Percentiles rank a stretch among this genome's conserved stretches.
These are phyloP conservation scores for Cryptococcus maquisensis DNA, from an alignment of 1,284 basidiomycete genomes.

Conservation along the genomic window DNA sequence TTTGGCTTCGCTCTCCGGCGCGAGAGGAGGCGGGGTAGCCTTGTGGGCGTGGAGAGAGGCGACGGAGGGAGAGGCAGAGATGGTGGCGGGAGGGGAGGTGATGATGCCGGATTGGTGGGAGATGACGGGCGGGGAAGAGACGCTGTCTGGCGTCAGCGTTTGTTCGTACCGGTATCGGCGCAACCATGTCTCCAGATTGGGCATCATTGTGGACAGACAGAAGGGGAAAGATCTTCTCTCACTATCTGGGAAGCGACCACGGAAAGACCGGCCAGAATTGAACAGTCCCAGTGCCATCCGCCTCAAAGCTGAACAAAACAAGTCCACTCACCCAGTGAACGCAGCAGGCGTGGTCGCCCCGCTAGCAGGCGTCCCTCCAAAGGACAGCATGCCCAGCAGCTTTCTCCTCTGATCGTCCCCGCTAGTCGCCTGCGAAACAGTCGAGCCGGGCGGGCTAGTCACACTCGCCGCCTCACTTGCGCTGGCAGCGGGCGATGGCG, in stretches of 20 bases:
- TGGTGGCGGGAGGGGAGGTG: background rate
- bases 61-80: background rate
- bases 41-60: background rate
- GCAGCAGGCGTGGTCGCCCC: conserved; percentile 2
- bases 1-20: conserved; percentile 3
- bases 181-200: background rate
- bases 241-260: too few relatives aligned
- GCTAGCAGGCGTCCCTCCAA: background rate
- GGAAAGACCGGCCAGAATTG: too few relatives aligned
- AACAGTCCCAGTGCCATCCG: too few relatives aligned
- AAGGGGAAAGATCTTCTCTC: too few relatives aligned
- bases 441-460: background rate
- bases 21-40: background rate
- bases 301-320: too few relatives aligned
- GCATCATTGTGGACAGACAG: background rate
- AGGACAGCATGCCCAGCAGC: conserved; percentile 22
- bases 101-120: background rate
- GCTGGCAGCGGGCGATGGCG: background rate
- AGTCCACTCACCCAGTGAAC: background rate
- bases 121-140: background rate
- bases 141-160: background rate
- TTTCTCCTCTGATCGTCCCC: conserved; percentile 15
- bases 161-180: background rate
- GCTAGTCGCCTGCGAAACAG: too few relatives aligned
- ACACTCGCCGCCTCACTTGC: background rate